Conservation (phyloP, 2,329 filamentous ascomycete species). For the Pleurostoma richardsiae region DNA sequence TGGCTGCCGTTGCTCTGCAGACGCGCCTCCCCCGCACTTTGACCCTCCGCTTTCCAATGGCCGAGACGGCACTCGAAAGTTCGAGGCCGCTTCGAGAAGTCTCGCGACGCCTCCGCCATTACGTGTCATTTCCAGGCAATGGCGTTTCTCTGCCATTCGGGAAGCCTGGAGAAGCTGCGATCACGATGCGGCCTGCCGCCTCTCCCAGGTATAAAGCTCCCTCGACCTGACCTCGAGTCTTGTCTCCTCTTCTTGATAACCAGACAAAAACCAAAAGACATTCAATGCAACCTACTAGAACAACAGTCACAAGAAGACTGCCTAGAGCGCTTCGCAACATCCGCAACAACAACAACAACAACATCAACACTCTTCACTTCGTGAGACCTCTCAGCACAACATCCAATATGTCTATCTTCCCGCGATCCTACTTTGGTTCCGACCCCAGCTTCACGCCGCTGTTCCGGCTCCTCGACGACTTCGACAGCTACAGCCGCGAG, state of each 20-base stretch:
- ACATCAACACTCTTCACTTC: constrained; percentile 7
- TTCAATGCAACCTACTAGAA: constrained; percentile 8
- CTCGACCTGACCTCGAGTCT: background rate
- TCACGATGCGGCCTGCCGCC: background rate
- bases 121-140: background rate
- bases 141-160: background rate
- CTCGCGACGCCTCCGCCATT: background rate
- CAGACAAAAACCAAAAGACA: constrained; percentile 1
- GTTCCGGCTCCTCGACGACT: constrained; percentile 61
- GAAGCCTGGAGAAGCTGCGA: background rate
- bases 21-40: no score
- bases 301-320: constrained; percentile 7
- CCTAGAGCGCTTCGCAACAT: constrained; percentile 7
- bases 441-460: constrained; percentile 52
- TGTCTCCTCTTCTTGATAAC: background rate
- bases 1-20: no score
- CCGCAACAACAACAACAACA: background rate
- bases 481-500: constrained; percentile 49
- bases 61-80: no score
- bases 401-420: constrained; percentile 53
- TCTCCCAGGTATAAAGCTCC: background rate
- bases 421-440: constrained; percentile 40
- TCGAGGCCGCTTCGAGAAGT: background rate
- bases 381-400: constrained; percentile 20
- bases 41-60: no score